A percentile compares a stretch with the other conserved stretches of the same genome.
Evolutionary conservation across 2,329 filamentous ascomycete genomes (phyloP).

Genomic region (Venturia oleaginea): DNA sequence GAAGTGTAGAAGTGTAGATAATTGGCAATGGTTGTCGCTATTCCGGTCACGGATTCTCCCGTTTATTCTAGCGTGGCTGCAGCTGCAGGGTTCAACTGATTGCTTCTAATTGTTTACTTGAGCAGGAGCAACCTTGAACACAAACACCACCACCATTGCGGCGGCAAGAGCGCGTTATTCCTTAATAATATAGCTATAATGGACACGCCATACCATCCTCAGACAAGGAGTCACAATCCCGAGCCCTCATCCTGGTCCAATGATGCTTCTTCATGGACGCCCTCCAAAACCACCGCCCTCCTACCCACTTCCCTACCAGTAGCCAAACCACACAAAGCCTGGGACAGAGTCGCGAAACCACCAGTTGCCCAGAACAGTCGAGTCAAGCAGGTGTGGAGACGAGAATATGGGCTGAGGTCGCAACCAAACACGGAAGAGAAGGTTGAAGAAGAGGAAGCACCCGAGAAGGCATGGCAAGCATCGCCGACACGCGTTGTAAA

Average conservation of each 20-base stretch:
- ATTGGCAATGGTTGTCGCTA: not conserved
- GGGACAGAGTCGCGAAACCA: constrained; percentile 39
- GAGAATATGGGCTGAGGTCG: constrained; percentile 26
- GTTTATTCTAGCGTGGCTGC: not conserved
- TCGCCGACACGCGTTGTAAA: constrained; percentile 36
- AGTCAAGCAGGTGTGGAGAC: constrained; percentile 40
- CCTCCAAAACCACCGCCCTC: constrained; percentile 33
- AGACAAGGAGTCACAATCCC: constrained; percentile 16
- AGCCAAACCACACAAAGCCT: constrained; percentile 36
- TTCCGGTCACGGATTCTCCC: not conserved
- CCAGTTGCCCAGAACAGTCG: constrained; percentile 28
- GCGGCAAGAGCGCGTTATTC: not conserved
- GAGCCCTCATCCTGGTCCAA: constrained; percentile 22
- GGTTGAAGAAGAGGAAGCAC: constrained; percentile 14
- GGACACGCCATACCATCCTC: not conserved
- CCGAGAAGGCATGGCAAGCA: constrained; percentile 17
- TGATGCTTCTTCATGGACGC: constrained; percentile 30
- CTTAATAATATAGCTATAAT: not conserved
- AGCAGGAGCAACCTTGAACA: not conserved
- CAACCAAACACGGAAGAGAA: constrained; percentile 15
- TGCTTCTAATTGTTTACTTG: not conserved
- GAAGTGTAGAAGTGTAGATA: not conserved
- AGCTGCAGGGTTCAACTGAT: not conserved
- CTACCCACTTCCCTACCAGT: constrained; percentile 31
- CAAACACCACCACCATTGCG: not conserved